Evolutionary conservation across 169 alveolate species (phyloP).

Genomic region (Plasmodium yoelii): DNA sequence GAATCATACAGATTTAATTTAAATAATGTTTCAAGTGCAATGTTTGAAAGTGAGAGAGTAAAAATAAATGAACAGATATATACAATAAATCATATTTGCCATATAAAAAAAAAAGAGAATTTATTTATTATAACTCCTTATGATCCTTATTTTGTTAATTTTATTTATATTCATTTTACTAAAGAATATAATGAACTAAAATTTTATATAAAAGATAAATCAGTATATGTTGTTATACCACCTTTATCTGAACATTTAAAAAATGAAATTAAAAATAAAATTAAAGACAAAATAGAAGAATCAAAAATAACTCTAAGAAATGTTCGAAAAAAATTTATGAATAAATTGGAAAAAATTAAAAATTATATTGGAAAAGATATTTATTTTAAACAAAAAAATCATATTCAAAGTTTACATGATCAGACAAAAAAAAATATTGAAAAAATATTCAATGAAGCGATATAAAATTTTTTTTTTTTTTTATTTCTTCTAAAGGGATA

Average conservation of each 20-base stretch:
- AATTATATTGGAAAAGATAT: slow-evolving; percentile 48
- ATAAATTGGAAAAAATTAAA: slow-evolving; percentile 33
- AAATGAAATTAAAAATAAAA: slow-evolving; percentile 55
- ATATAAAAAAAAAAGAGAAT: slow-evolving; percentile 43
- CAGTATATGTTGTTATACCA: slow-evolving; percentile 49
- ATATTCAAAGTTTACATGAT: slow-evolving; percentile 66
- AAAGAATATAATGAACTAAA: slow-evolving; percentile 42
- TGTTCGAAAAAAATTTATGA: slow-evolving; percentile 42
- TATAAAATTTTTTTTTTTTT: background rate
- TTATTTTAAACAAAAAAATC: slow-evolving; percentile 29
- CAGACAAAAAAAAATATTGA: slow-evolving; percentile 49
- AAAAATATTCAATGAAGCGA: slow-evolving; percentile 17
- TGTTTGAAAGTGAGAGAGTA: slow-evolving; percentile 57
- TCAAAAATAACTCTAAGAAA: slow-evolving; percentile 39
- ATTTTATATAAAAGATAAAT: slow-evolving; percentile 53
- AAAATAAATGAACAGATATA: slow-evolving; percentile 39
- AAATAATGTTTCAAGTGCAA: slow-evolving; percentile 34
- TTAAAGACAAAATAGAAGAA: slow-evolving; percentile 45
- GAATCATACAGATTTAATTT: slow-evolving; percentile 68
- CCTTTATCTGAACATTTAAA: slow-evolving; percentile 62
- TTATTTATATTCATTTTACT: slow-evolving; percentile 40
- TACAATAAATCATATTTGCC: slow-evolving; percentile 47
- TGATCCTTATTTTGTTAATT: slow-evolving; percentile 62
- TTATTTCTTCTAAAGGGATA: background rate
- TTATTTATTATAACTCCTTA: slow-evolving; percentile 52